phyloP scores from a whole-genome alignment of 306 rosid genomes.

The Bauhinia variegata region DNA sequence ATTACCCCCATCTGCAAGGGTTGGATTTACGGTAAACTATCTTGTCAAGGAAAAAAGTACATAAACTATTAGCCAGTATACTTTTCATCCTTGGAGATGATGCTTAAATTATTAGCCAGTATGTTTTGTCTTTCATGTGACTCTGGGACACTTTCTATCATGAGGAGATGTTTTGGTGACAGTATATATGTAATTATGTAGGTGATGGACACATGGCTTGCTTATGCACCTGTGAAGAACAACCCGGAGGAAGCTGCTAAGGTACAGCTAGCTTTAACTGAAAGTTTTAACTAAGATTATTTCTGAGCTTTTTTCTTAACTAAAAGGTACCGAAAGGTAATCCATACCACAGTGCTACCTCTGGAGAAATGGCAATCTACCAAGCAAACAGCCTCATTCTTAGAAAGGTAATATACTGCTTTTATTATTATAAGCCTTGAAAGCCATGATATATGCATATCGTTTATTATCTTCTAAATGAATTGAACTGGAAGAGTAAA shows the following conservation, averaged over 20 bases:
- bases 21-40: slow-evolving; percentile 92
- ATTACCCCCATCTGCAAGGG: slow-evolving; percentile 82
- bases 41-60: slow-evolving; percentile 24
- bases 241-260: slow-evolving; percentile 97
- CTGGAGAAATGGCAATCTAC: slow-evolving; percentile 90
- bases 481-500: no score
- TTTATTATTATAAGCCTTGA: slow-evolving; percentile 9
- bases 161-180: slow-evolving; percentile 12
- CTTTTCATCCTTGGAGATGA: slow-evolving; percentile 27
- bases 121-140: neutral
- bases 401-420: slow-evolving; percentile 56
- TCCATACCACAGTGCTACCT: slow-evolving; percentile 98
- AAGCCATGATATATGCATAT: neutral
- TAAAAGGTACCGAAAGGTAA: slow-evolving; percentile 97
- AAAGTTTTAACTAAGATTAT: no score
- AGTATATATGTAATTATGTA: slow-evolving; percentile 43
- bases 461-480: slow-evolving; percentile 2
- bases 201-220: slow-evolving; percentile 96
- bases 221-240: slow-evolving; percentile 98
- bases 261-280: no score
- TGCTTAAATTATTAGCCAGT: neutral
- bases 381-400: slow-evolving; percentile 81
- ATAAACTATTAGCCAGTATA: slow-evolving; percentile 24
- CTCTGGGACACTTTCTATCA: slow-evolving; percentile 4
- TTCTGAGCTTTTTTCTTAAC: slow-evolving; percentile 31